phyloP scores from a whole-genome alignment of 2,329 filamentous ascomycete genomes.

The Diaporthe citrichinensis region DNA sequence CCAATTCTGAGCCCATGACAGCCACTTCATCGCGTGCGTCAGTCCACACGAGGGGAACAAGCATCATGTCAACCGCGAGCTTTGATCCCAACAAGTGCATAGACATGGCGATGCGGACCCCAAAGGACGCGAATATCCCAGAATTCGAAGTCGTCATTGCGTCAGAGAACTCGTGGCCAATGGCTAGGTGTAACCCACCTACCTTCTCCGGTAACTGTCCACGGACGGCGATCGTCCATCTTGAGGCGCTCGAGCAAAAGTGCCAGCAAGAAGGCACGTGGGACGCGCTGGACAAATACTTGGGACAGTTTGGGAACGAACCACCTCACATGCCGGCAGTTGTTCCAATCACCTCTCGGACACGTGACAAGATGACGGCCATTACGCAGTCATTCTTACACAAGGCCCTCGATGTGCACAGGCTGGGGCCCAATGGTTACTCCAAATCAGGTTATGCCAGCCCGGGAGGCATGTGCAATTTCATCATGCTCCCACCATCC shows the following conservation, averaged over 20 bases:
- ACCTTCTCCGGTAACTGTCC: conserved; percentile 61
- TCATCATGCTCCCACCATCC: conserved; percentile 75
- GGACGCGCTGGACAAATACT: conserved; percentile 59
- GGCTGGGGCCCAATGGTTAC: conserved; percentile 60
- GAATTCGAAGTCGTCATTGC: conserved; percentile 64
- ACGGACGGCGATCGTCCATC: conserved; percentile 64
- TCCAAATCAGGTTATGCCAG: conserved; percentile 59
- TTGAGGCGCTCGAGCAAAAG: conserved; percentile 65
- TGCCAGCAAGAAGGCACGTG: conserved; percentile 64
- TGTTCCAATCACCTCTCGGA: conserved; percentile 61
- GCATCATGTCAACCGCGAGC: conserved; percentile 59
- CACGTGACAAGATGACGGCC: conserved; percentile 78
- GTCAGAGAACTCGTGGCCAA: conserved; percentile 65
- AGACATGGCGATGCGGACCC: conserved; percentile 49
- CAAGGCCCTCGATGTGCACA: conserved; percentile 78
- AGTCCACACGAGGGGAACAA: conserved; percentile 62
- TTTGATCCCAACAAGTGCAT: conserved; percentile 53
- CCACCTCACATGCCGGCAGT: conserved; percentile 56
- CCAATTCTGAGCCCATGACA: conserved; percentile 58
- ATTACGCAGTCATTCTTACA: conserved; percentile 80
- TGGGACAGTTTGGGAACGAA: conserved; percentile 55
- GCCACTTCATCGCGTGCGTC: conserved; percentile 59
- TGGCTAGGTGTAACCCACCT: conserved; percentile 65
- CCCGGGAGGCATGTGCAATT: conserved; percentile 67
- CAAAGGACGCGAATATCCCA: conserved; percentile 52